These are phyloP conservation scores for Candida coquimbonensis DNA, from an alignment of 805 yeast species.

Conservation along the genomic window DNA sequence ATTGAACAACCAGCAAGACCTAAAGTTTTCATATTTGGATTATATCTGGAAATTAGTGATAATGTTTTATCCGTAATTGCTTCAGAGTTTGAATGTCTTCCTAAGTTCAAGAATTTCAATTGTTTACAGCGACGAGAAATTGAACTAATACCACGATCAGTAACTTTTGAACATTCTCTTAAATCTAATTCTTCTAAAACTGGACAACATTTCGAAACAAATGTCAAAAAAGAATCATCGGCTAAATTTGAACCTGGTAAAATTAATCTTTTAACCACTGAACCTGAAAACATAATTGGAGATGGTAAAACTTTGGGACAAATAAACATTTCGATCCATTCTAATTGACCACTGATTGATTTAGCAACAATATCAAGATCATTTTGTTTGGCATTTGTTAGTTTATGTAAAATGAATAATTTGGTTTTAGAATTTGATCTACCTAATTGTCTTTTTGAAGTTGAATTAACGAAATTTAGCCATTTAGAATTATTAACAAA, in stretches of 20 bases:
- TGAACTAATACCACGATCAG: slow-evolving; percentile 70
- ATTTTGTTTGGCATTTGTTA: slow-evolving; percentile 45
- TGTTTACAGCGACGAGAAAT: slow-evolving; percentile 54
- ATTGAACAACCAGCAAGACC: slow-evolving; percentile 88
- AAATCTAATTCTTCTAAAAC: slow-evolving; percentile 61
- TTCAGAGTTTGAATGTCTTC: slow-evolving; percentile 65
- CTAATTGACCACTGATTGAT: slow-evolving; percentile 41
- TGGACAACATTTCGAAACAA: slow-evolving; percentile 49
- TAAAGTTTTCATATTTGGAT: slow-evolving; percentile 49
- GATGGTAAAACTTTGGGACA: slow-evolving; percentile 69
- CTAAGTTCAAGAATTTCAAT: slow-evolving; percentile 62
- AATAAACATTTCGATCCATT: slow-evolving; percentile 75
- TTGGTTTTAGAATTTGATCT: slow-evolving; percentile 26
- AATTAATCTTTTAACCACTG: slow-evolving; percentile 34
- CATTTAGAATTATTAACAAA: slow-evolving; percentile 46
- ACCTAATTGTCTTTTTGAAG: slow-evolving; percentile 7
- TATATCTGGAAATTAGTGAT: slow-evolving; percentile 44
- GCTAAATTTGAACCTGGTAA: slow-evolving; percentile 67
- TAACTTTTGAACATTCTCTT: slow-evolving; percentile 73
- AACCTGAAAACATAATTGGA: slow-evolving; percentile 34
- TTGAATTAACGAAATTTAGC: slow-evolving; percentile 27
- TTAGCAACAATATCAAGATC: slow-evolving; percentile 44
- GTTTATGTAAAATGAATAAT: slow-evolving; percentile 61
- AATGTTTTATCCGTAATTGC: slow-evolving; percentile 67
- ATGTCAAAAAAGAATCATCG: slow-evolving; percentile 50